These are phyloP conservation scores for Austroboletus festivus DNA, from an alignment of 768 basidiomycete genomes.

Conservation along the genomic window DNA sequence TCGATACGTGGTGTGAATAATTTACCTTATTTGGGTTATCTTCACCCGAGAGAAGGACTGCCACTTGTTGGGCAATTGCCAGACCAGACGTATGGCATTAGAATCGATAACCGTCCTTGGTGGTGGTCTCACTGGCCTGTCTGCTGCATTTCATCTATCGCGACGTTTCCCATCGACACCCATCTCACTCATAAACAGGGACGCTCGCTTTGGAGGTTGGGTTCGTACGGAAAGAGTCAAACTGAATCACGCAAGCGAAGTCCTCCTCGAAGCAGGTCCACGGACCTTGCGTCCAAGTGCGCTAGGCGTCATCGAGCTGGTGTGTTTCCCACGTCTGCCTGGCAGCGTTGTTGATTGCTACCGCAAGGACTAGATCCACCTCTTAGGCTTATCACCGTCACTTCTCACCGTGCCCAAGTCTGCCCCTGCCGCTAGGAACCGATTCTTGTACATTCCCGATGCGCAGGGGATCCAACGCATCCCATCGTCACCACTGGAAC, in stretches of 20 bases:
- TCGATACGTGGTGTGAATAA: constrained; percentile 17
- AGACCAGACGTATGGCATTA: no score
- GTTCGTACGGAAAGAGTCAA: constrained; percentile 56
- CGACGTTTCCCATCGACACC: constrained; percentile 54
- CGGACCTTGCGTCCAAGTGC: constrained; percentile 80
- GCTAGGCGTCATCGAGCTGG: constrained; percentile 73
- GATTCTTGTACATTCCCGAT: constrained; percentile 64
- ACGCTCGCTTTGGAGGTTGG: constrained; percentile 81
- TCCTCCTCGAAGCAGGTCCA: constrained; percentile 84
- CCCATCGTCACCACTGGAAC: constrained; percentile 40
- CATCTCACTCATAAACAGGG: constrained; percentile 70
- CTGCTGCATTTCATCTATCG: constrained; percentile 75
- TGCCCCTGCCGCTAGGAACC: constrained; percentile 71
- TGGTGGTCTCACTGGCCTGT: constrained; percentile 78
- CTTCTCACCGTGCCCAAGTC: constrained; percentile 65
- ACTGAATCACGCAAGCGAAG: constrained; percentile 34
- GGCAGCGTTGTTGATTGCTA: constrained; percentile 8
- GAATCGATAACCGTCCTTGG: constrained; percentile 69
- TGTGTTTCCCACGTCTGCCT: constrained; percentile 31
- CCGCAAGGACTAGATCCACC: constrained; percentile 59
- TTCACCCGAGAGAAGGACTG: no score
- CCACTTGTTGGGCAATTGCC: no score
- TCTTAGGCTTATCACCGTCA: constrained; percentile 57
- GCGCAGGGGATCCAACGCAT: constrained; percentile 50
- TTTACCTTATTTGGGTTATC: constrained; percentile 4